Base-by-base conservation (phyloP, 2,329 filamentous ascomycete species). In the Fusarium camptoceras region DNA sequence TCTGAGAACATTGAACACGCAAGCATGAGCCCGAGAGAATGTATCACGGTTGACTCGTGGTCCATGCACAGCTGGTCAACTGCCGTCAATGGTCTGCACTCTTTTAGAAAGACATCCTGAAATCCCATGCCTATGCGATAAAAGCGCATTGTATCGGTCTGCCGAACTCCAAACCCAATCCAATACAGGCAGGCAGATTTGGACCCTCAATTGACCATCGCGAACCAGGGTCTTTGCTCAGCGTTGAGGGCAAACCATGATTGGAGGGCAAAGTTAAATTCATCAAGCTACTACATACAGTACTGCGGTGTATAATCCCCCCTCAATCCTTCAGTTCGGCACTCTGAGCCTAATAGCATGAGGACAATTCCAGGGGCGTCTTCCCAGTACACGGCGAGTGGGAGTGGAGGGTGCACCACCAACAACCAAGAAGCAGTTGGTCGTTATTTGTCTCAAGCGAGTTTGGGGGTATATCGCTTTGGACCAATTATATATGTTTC, bases 261-360 rank as follows among this genome's bases (percentile, higher is more conserved):
- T 75, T 75, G 73, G 73, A 75, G 73, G 73, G 55, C 68, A 70
- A 75, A 75, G 49, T 51, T 14, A 27, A n/a, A 46, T 46, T 27
- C 48, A 65, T 18, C 50, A 41, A 37, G 34, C 25, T 22, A 55
- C 55, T 54, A 24, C 24, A 62, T n/a, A n/a, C n/a, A 31, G 15
- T 31, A 37, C 34, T 37, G 34, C 34, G 34, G 34, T 37, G 34
- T 37, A 18, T 18, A 44, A 44, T 64, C 42, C 55, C 56, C 53
- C 70, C 57, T 64, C 56, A 55, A 55, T 59, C 47, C 42, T 42
- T 41, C 43, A 14, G 20, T 53, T 61, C 57, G 65, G 68, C 59
- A 61, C 31, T 54, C 18, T 56, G 43, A 49, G 43, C 47, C 55
- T 46, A 60, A 64, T 59, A 50, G 50, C 37, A 55, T 55, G 55